Conservation (phyloP, 2,329 filamentous ascomycete genomes). For the Rutstroemia sp. region DNA sequence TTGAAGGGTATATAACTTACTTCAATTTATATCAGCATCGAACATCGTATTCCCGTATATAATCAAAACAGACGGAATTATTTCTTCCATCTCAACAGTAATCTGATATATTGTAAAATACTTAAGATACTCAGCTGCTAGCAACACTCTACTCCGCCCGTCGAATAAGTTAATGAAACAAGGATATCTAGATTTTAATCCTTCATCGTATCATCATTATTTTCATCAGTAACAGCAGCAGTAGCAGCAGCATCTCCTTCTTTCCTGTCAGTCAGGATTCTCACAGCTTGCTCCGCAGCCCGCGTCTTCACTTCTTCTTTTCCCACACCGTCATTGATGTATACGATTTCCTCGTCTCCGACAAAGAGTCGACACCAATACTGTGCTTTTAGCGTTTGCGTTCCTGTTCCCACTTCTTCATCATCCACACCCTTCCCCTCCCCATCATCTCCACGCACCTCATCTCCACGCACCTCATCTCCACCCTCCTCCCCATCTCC, state of each 20-base stretch:
- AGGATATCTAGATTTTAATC: neutral
- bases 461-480: too few relatives aligned
- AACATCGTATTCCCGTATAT: too few relatives aligned
- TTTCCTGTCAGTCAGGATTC: slow-evolving; percentile 19
- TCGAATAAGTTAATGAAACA: too few relatives aligned
- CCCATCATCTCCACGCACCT: too few relatives aligned
- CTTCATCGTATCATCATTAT: neutral
- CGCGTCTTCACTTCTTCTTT: slow-evolving; percentile 46
- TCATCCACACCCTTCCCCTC: neutral
- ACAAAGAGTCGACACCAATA: slow-evolving; percentile 44
- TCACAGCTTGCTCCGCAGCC: slow-evolving; percentile 48
- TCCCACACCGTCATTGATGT: slow-evolving; percentile 39
- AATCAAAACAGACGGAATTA: too few relatives aligned
- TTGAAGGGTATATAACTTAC: too few relatives aligned
- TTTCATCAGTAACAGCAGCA: neutral
- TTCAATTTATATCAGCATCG: too few relatives aligned
- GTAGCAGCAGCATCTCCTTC: neutral
- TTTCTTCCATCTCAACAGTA: too few relatives aligned
- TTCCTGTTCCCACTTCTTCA: neutral
- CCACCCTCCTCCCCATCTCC: neutral
- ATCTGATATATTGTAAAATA: too few relatives aligned
- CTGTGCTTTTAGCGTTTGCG: neutral
- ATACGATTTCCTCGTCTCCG: slow-evolving; percentile 38
- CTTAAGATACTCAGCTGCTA: too few relatives aligned
- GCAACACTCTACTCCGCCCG: too few relatives aligned